A percentile compares a stretch with the other conserved stretches of the same genome.
These are phyloP conservation scores for Smittium culicis DNA, from an alignment of 371 early-diverging fungal genomes.

Conservation along the genomic window DNA sequence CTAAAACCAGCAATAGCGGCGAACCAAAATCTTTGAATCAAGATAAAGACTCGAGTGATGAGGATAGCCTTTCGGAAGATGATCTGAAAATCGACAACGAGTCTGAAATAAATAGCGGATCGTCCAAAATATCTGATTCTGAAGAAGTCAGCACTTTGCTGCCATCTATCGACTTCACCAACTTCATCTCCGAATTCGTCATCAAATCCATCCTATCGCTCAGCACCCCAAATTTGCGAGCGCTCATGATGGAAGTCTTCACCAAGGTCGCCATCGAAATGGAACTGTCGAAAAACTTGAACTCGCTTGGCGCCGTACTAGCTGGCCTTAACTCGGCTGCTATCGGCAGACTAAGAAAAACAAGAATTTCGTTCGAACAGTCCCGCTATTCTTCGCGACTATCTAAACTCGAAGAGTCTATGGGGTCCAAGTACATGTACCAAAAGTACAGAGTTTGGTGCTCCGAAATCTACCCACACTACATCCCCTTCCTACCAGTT, in stretches of 20 bases:
- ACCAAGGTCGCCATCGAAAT: background rate
- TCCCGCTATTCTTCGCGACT: background rate
- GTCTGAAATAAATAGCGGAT: background rate
- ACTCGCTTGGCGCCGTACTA: background rate
- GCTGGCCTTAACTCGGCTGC: constrained; percentile 4
- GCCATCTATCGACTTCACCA: constrained; percentile 6
- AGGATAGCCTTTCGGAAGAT: background rate
- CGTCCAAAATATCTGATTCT: background rate
- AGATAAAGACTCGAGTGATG: background rate
- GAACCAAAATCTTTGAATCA: background rate
- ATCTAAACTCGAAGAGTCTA: background rate
- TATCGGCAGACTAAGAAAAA: constrained; percentile 2
- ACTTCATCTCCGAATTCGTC: background rate
- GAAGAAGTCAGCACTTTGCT: background rate
- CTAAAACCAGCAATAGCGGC: background rate
- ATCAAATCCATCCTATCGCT: background rate
- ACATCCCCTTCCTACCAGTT: constrained; percentile 5
- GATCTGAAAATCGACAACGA: background rate
- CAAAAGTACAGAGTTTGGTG: background rate
- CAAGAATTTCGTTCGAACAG: background rate
- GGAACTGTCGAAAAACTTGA: background rate
- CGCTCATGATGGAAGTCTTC: constrained; percentile 1
- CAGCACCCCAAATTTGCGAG: background rate
- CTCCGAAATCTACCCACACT: background rate
- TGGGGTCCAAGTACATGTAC: background rate